Evolutionary conservation across 2,329 filamentous ascomycete species (phyloP), one percentile per base, ranked within the genome.

Genomic region (Talaromyces sp.): DNA sequence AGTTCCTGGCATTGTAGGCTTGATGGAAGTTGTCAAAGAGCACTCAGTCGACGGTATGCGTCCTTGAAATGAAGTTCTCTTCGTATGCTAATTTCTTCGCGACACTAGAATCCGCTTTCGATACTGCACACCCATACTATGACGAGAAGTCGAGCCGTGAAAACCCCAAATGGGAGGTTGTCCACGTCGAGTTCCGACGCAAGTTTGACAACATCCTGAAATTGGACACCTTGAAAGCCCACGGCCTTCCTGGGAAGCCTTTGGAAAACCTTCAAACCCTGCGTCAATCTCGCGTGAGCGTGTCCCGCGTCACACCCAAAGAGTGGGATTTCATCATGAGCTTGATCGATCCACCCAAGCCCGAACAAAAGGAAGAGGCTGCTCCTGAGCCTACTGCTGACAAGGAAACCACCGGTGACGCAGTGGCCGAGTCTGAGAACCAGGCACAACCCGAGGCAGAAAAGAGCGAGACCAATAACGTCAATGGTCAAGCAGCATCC

Each of bases 11-110:
- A 91, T 97, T 54, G 91, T 88, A 1, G 92, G 92, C 1, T 85
- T 88, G 19, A 92, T 96, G 89, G 89, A 94, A 69, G 89, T 99
- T 64, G 92, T 95, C 17, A 82, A 85, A 65, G 92, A 96, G 71
- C 89, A 91, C 65, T 88, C 88, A 2, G 83, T 90, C 9, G 94
- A 99, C 68, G 77, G 89, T 90, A 77, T 67, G 83, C 75, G 59
- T 35, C 32, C 24, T 21, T n/a, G 7, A n/a, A 31, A 19, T 10
- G 6, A 19, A 17, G 6, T n/a, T n/a, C 17, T 3, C 24, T 7
- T 17, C 9, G 26, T 11, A 26, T 57, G 51, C 55, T 61, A 41
- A 61, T 24, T 21, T 11, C 14, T 43, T 32, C 43, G 17, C 48
- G 26, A 26, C 12, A 27, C 58, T 54, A 87, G 87, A 88, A 68